A percentile compares a stretch with the other conserved stretches of the same genome.
Conservation (phyloP, 169 alveolate genomes). For the Cryptosporidium sp. region DNA sequence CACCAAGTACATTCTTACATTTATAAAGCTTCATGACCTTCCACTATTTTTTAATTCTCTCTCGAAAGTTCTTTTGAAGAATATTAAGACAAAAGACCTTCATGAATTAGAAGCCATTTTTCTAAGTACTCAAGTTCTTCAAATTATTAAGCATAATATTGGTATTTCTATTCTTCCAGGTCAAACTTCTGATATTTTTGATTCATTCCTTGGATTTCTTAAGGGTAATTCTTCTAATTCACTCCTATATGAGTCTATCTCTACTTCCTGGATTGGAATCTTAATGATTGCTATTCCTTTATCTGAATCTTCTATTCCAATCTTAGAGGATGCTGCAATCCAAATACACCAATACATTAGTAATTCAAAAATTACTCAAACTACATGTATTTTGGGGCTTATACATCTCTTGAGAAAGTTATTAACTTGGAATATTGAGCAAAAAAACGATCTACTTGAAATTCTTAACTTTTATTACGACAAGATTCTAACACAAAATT, state of each 20-base stretch:
- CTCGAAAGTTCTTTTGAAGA: neutral
- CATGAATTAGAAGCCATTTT: neutral
- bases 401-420: constrained; percentile 47
- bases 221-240: neutral
- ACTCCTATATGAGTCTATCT: neutral
- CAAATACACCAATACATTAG: constrained; percentile 22
- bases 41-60: constrained; percentile 2
- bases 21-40: constrained; percentile 44
- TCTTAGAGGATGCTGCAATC: neutral
- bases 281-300: constrained; percentile 19
- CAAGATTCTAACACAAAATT: neutral
- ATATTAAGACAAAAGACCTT: neutral
- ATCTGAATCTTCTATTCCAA: constrained; percentile 10
- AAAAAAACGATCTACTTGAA: constrained; percentile 10
- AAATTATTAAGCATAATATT: neutral
- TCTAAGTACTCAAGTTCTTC: constrained; percentile 3
- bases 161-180: constrained; percentile 26
- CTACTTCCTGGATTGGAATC: constrained; percentile 50
- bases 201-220: constrained; percentile 24
- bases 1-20: constrained; percentile 10
- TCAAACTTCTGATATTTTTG: neutral
- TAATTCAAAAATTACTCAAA: neutral
- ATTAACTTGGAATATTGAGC: constrained; percentile 34
- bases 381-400: constrained; percentile 24
- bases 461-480: constrained; percentile 2